These are phyloP conservation scores for Globisporangium yorkense DNA, from an alignment of 352 stramenopile species.

Conservation along the genomic window DNA sequence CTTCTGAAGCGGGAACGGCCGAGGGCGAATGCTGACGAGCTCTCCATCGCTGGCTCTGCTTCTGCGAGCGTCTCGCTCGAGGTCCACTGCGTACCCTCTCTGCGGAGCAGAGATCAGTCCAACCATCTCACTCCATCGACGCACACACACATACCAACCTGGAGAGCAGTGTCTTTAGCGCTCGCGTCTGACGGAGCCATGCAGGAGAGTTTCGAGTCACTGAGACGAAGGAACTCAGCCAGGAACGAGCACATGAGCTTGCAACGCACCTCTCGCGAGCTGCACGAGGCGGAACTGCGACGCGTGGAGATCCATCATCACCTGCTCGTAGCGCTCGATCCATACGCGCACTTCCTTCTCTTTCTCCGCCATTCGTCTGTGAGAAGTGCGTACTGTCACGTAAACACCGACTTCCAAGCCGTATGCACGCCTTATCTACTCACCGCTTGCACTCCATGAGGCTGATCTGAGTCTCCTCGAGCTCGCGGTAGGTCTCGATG, in stretches of 20 bases:
- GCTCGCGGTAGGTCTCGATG: constrained; percentile 48
- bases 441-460: constrained; percentile 65
- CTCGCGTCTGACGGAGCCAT: constrained; percentile 38
- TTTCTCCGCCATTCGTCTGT: constrained; percentile 39
- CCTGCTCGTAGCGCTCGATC: constrained; percentile 79
- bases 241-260: background rate
- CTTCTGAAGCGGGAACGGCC: constrained; percentile 35
- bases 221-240: background rate
- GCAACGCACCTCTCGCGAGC: constrained; percentile 39
- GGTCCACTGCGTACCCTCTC: constrained; percentile 49
- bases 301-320: constrained; percentile 79
- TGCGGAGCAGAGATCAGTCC: constrained; percentile 12
- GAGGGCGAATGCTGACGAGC: constrained; percentile 26
- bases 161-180: constrained; percentile 55
- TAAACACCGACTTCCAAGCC: background rate
- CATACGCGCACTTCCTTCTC: constrained; percentile 56
- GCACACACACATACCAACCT: constrained; percentile 18
- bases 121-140: background rate
- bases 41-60: constrained; percentile 10
- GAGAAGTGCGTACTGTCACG: background rate
- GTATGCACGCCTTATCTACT: background rate
- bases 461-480: constrained; percentile 63
- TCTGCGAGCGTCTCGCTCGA: constrained; percentile 17
- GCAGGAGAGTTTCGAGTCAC: background rate
- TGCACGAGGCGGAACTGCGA: constrained; percentile 68